These are phyloP conservation scores for Penicillium salamii DNA, from an alignment of 495 filamentous ascomycete genomes.

Conservation along the genomic window DNA sequence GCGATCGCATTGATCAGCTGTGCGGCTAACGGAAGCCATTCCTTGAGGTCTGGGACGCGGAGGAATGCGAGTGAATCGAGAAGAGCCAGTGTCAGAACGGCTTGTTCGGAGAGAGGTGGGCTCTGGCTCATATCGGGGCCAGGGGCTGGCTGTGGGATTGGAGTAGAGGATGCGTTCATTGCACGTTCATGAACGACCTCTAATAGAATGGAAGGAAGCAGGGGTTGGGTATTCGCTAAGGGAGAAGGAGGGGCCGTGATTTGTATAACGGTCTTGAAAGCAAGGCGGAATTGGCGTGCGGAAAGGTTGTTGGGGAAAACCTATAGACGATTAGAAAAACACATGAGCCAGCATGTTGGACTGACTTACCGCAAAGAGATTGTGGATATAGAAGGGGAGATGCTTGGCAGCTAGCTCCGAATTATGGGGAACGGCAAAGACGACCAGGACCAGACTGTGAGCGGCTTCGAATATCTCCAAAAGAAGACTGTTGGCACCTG, in stretches of 20 bases:
- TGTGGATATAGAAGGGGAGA: constrained; percentile 82
- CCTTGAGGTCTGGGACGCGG: constrained; percentile 63
- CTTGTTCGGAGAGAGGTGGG: constrained; percentile 70
- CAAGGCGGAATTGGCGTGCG: constrained; percentile 85
- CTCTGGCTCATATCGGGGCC: constrained; percentile 27
- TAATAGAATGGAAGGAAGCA: constrained; percentile 73
- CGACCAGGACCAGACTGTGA: constrained; percentile 80
- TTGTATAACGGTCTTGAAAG: constrained; percentile 84
- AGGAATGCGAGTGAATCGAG: constrained; percentile 81
- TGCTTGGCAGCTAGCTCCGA: constrained; percentile 66
- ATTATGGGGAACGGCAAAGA: constrained; percentile 76
- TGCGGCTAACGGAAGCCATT: constrained; percentile 73
- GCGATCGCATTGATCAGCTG: constrained; percentile 61
- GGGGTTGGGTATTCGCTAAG: constrained; percentile 65
- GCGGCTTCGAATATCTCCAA: constrained; percentile 87
- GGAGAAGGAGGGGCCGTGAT: constrained; percentile 80
- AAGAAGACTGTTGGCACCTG: constrained; percentile 58
- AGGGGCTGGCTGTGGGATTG: constrained; percentile 38
- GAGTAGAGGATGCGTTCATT: constrained; percentile 48
- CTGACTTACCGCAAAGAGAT: constrained; percentile 64
- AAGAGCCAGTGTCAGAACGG: constrained; percentile 73
- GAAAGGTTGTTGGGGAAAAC: constrained; percentile 83
- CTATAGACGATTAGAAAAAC: constrained; percentile 22
- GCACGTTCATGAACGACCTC: constrained; percentile 77
- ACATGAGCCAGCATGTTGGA: not conserved